Conservation (phyloP, 345 rosid species). For the Corchorus capsularis region DNA sequence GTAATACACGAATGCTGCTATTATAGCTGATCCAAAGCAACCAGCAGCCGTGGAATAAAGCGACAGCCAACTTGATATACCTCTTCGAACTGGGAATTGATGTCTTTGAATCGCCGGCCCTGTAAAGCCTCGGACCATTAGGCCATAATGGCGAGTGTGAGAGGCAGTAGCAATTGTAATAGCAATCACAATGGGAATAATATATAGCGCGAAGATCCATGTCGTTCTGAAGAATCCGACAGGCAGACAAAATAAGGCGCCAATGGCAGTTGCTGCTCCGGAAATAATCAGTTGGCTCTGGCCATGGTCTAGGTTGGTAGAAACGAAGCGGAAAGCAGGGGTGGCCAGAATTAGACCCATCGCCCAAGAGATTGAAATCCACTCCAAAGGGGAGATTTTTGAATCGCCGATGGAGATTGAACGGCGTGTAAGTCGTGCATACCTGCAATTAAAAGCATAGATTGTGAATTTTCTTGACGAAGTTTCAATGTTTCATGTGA, state of each 20-base stretch:
- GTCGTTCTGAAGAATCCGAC: conserved; percentile 46
- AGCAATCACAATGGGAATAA: conserved; percentile 39
- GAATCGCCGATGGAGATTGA: conserved; percentile 23
- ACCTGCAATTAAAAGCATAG: conserved; percentile 33
- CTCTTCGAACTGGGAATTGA: conserved; percentile 38
- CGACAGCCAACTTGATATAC: conserved; percentile 56
- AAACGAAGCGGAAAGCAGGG: conserved; percentile 34
- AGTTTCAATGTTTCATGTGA: not conserved
- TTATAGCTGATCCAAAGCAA: conserved; percentile 49
- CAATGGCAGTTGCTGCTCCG: conserved; percentile 48
- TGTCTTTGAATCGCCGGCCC: conserved; percentile 30
- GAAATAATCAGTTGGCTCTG: conserved; percentile 34
- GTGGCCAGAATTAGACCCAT: conserved; percentile 45
- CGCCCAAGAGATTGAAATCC: conserved; percentile 64
- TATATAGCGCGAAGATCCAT: conserved; percentile 51
- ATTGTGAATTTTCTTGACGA: not conserved
- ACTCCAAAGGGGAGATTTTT: conserved; percentile 51
- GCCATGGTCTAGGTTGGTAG: conserved; percentile 46
- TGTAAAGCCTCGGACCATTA: conserved; percentile 45
- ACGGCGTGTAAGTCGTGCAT: conserved; percentile 29
- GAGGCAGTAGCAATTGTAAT: conserved; percentile 41
- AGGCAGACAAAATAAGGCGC: conserved; percentile 57
- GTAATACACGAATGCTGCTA: conserved; percentile 50
- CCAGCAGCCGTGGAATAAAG: conserved; percentile 48
- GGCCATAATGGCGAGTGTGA: conserved; percentile 61